phyloP scores from a whole-genome alignment of 257 asterid genomes.

The Lantana camara region DNA sequence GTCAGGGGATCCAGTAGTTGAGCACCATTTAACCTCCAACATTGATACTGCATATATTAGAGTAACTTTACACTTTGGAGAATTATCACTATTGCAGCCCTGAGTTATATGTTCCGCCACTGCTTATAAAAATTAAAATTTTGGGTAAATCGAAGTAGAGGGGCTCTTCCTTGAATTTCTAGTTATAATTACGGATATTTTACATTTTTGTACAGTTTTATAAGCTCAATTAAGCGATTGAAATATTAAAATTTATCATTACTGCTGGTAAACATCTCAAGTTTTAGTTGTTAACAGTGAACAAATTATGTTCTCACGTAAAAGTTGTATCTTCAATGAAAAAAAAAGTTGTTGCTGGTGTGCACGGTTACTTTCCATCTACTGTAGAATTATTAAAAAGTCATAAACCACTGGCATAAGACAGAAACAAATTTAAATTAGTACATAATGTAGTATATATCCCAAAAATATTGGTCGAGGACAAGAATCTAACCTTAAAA shows the following conservation, averaged over 20 bases:
- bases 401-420: not conserved
- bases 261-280: not conserved
- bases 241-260: not conserved
- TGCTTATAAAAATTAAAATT: too few relatives aligned
- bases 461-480: not conserved
- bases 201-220: not conserved
- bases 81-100: too few relatives aligned
- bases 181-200: too few relatives aligned
- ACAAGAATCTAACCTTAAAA: not conserved
- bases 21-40: too few relatives aligned
- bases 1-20: too few relatives aligned
- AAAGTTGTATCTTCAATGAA: not conserved
- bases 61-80: too few relatives aligned
- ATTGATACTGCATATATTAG: too few relatives aligned
- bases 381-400: not conserved
- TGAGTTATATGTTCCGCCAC: too few relatives aligned
- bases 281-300: not conserved
- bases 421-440: not conserved
- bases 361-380: not conserved
- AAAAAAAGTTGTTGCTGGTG: not conserved
- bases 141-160: too few relatives aligned
- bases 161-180: too few relatives aligned
- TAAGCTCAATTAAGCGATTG: too few relatives aligned
- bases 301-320: not conserved
- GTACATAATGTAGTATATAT: not conserved